Percentiles rank a stretch among this genome's conserved stretches.
phyloP scores from a whole-genome alignment of 1,139 yeast species.

The Taphrina betulina region DNA sequence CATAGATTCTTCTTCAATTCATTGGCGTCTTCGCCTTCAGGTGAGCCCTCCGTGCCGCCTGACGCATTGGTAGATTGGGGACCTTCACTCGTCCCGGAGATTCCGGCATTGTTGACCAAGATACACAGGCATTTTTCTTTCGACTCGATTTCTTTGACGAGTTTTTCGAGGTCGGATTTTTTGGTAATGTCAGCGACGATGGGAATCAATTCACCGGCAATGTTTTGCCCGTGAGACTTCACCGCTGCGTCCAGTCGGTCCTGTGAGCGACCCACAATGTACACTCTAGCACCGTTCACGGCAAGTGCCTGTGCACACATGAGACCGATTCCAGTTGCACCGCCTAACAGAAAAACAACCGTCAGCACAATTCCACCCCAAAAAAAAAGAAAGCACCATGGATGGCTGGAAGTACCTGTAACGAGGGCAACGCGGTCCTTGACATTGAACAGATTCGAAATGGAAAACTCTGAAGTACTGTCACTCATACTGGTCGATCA shows the following conservation, averaged over 20 bases:
- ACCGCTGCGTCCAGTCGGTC: conserved; percentile 47
- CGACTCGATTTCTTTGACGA: conserved; percentile 35
- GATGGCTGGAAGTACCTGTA: conserved; percentile 38
- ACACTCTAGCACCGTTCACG: conserved; percentile 50
- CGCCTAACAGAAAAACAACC: too few species aligned
- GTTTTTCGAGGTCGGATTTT: conserved; percentile 35
- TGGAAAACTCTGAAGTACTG: conserved; percentile 15
- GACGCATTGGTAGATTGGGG: conserved; percentile 20
- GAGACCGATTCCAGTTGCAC: conserved; percentile 35
- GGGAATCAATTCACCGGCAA: conserved; percentile 39
- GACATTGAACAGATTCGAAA: conserved; percentile 36
- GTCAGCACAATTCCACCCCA: conserved; percentile 37
- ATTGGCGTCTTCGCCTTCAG: conserved; percentile 18
- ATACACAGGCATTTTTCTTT: conserved; percentile 38
- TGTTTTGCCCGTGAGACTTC: conserved; percentile 42
- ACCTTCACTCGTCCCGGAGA: conserved; percentile 32
- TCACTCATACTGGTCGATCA: too few species aligned
- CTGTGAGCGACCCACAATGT: conserved; percentile 48
- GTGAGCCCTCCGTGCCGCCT: conserved; percentile 26
- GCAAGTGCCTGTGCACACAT: conserved; percentile 38
- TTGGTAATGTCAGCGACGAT: conserved; percentile 38
- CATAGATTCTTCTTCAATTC: conserved; percentile 26
- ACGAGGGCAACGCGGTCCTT: conserved; percentile 38
- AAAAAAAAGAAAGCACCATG: too few species aligned
- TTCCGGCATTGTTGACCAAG: conserved; percentile 39